Evolutionary conservation across 2,329 filamentous ascomycete species (phyloP), one percentile per base, ranked within the genome.

Genomic region (Emmonsiellopsis sp.): DNA sequence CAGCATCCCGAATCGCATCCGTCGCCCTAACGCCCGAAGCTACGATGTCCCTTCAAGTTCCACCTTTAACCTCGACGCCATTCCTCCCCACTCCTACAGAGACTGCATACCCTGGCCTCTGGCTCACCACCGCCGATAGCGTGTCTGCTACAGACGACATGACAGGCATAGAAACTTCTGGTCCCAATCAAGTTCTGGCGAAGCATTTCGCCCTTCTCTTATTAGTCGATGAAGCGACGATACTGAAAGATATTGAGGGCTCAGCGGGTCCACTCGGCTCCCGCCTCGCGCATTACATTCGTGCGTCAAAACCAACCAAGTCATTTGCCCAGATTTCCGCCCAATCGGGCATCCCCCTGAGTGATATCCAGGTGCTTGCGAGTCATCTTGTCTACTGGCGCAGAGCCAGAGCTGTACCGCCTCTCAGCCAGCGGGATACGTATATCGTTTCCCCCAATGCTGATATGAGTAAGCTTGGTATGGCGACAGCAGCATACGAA

Each of bases 371-470:
- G 58, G 85, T 88, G 61, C 87, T 95, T 57, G 90, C 91, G 8
- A 87, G 88, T 54, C 93, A 97, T 72, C 85, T 98, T 57, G 90
- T 97, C 56, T 95, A 94, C 72, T 97, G 92, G 91, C 85, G 93
- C 27, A 86, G 91, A 54, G 93, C 92, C 46, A 87, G 94, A 56
- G 86, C 92, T 13, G 92, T 97, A 42, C 87, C 89, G 4, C 93
- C 93, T 0, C 80, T 98, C 5, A 90, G 96, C 64, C 86, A 87
- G 43, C 81, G 91, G 47, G 91, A 97, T 66, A 86, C 85, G 9
- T 98, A 97, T 68, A 86, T 97, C 36, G 82, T 96, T 32, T 94
- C 88, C 1, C 91, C 92, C 0, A 94, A 95, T 66, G 90, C 89
- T 56, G 86, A 95, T 62, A 80, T 90, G 62, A 75, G 79, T 50